phyloP scores from a whole-genome alignment of 768 basidiomycete genomes.

The Cystobasidiopsis lactophilus region DNA sequence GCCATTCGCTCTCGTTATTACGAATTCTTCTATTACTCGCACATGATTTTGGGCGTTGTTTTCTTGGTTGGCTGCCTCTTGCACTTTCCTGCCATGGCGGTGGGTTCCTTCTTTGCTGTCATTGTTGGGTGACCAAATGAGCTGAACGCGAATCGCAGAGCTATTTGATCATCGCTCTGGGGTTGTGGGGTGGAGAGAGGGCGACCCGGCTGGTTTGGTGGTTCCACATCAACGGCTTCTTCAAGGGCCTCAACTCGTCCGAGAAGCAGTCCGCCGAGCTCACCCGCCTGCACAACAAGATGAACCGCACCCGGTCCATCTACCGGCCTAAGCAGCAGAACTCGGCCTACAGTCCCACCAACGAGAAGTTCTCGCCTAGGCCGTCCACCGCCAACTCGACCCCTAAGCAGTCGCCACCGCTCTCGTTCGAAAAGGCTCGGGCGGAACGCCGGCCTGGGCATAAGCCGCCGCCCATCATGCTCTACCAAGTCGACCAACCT shows the following conservation, averaged over 20 bases:
- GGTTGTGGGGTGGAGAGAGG: constrained; percentile 43
- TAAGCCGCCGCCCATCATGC: no score
- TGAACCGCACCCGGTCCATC: no score
- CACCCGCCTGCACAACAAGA: no score
- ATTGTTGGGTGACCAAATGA: neutral
- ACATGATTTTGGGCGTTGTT: constrained; percentile 41
- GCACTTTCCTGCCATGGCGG: constrained; percentile 30
- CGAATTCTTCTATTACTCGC: constrained; percentile 43
- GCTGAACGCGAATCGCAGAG: neutral
- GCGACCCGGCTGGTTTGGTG: constrained; percentile 36
- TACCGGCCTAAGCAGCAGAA: no score
- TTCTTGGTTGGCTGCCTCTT: constrained; percentile 40
- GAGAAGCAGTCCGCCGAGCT: neutral
- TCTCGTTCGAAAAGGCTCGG: no score
- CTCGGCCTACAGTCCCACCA: no score
- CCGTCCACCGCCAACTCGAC: no score
- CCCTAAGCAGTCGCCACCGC: no score
- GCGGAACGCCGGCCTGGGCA: no score
- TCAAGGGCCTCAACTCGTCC: neutral
- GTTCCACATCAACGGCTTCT: constrained; percentile 33
- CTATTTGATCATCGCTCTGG: constrained; percentile 37
- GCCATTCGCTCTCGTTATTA: constrained; percentile 36
- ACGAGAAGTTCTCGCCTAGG: no score
- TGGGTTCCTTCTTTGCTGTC: neutral
- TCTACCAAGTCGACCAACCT: no score